Percentiles rank a stretch among this genome's conserved stretches.
phyloP scores from a whole-genome alignment of 2,329 filamentous ascomycete genomes.

The Biscogniauxia sp. region DNA sequence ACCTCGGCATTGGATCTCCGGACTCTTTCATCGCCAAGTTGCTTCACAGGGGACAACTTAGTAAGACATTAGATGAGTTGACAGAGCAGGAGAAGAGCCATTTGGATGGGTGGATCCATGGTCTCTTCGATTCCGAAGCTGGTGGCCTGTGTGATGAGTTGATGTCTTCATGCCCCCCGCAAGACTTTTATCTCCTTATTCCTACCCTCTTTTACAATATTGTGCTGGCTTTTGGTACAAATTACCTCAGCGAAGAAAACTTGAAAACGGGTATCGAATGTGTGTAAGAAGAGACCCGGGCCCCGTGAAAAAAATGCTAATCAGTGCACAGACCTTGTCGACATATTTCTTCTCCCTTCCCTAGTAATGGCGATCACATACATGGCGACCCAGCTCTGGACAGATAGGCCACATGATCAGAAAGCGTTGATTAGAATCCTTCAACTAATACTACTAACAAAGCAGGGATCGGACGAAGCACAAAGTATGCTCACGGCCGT shows the following conservation, averaged over 20 bases:
- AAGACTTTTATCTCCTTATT: conserved; percentile 77
- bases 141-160: conserved; percentile 75
- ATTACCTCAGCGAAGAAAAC: conserved; percentile 64
- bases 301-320: conserved; percentile 14
- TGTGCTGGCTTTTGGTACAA: conserved; percentile 65
- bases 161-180: conserved; percentile 77
- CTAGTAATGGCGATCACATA: conserved; percentile 72
- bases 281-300: conserved; percentile 38
- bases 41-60: conserved; percentile 57
- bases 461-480: conserved; percentile 69
- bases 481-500: conserved; percentile 68
- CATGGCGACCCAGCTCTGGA: conserved; percentile 68
- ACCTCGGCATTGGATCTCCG: conserved; percentile 58
- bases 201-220: conserved; percentile 76
- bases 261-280: conserved; percentile 76
- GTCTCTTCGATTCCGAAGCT: conserved; percentile 72
- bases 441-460: conserved; percentile 68
- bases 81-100: conserved; percentile 63
- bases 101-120: conserved; percentile 72
- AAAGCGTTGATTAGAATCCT: conserved; percentile 70
- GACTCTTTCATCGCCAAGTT: conserved; percentile 70
- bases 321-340: conserved; percentile 62
- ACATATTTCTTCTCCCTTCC: conserved; percentile 77
- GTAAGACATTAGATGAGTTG: conserved; percentile 57
- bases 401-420: conserved; percentile 59